Conservation (phyloP, 306 rosid genomes). For the Arachis stenosperma region DNA sequence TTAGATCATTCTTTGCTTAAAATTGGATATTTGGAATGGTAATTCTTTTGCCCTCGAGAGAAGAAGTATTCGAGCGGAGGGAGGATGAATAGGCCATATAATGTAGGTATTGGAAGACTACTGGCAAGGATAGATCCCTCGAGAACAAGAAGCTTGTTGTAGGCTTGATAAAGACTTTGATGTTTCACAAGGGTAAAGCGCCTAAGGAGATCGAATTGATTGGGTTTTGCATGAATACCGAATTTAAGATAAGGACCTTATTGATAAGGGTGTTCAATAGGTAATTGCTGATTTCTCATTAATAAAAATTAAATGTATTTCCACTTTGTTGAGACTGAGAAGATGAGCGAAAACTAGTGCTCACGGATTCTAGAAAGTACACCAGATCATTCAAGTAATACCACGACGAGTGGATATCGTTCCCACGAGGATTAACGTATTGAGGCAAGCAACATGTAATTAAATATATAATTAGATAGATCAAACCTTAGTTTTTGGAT, state of each 20-base stretch:
- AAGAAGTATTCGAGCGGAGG: conserved; percentile 67
- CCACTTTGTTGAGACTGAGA: not conserved
- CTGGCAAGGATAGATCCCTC: conserved; percentile 70
- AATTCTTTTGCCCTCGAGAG: conserved; percentile 68
- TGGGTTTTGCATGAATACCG: no score
- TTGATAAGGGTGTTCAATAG: conserved; percentile 45
- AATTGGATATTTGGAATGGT: conserved; percentile 73
- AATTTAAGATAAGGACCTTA: no score
- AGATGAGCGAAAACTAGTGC: not conserved
- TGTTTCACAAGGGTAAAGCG: not conserved
- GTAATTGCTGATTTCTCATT: conserved; percentile 42
- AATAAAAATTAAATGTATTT: not conserved
- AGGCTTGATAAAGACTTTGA: conserved; percentile 69
- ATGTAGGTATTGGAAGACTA: conserved; percentile 80
- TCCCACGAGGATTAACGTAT: no score
- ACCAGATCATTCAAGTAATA: no score
- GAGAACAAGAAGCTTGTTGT: conserved; percentile 38
- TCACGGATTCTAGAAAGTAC: no score
- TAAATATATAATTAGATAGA: no score
- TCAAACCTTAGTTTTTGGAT: no score
- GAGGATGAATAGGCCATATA: conserved; percentile 73
- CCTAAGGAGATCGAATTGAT: no score
- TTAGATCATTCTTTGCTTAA: conserved; percentile 58
- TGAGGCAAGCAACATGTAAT: no score
- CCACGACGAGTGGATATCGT: no score